Evolutionary conservation across 1,284 basidiomycete species (phyloP).

Genomic region (Heterobasidion occidentale): DNA sequence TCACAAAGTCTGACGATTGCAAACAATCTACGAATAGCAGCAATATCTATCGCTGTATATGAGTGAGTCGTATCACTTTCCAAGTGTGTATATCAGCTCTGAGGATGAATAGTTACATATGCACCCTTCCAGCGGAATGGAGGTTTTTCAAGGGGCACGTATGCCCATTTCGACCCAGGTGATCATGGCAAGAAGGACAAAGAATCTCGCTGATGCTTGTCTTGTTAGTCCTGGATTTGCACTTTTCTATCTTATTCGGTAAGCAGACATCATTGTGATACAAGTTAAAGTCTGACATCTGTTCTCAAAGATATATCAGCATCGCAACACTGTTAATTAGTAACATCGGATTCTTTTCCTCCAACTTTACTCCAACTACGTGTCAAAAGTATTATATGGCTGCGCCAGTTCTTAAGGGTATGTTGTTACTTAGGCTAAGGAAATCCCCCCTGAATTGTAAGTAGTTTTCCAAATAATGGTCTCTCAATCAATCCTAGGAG

Average conservation of each 20-base stretch:
- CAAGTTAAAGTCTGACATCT: background rate
- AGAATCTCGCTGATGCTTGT: too few relatives aligned
- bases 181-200: background rate
- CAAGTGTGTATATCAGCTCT: background rate
- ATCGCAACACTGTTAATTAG: constrained; percentile 27
- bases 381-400: constrained; percentile 22
- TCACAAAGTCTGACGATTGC: background rate
- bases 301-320: constrained; percentile 25
- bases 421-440: background rate
- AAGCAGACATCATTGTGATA: background rate
- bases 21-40: constrained; percentile 15
- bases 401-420: constrained; percentile 27
- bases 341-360: constrained; percentile 30
- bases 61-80: constrained; percentile 13
- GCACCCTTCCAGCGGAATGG: constrained; percentile 32
- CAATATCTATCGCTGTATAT: constrained; percentile 20
- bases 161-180: background rate
- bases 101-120: constrained; percentile 23
- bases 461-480: constrained; percentile 7
- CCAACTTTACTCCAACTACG: constrained; percentile 17
- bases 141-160: constrained; percentile 31
- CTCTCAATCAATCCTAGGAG: constrained; percentile 9
- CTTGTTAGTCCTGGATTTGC: constrained; percentile 2
- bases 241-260: constrained; percentile 32
- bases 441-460: background rate